Conservation (phyloP, 768 basidiomycete species). For the Boletus sensibilis region DNA sequence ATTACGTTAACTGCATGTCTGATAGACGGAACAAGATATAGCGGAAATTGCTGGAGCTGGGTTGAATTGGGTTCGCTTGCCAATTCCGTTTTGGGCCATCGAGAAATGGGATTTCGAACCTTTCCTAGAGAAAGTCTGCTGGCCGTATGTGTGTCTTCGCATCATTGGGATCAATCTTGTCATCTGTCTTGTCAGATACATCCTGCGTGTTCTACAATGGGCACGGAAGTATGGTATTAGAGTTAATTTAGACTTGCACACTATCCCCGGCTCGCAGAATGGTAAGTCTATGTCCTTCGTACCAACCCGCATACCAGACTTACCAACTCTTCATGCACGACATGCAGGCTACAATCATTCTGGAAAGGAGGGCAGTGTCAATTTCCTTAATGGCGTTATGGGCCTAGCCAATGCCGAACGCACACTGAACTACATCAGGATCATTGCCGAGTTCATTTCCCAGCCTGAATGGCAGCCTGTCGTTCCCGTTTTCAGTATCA, state of each 20-base stretch:
- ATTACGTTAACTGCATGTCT: not conserved
- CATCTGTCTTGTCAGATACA: constrained; percentile 47
- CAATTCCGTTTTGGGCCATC: constrained; percentile 85
- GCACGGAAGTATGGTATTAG: constrained; percentile 88
- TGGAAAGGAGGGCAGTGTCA: constrained; percentile 60
- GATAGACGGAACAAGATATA: constrained; percentile 84
- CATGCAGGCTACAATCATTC: constrained; percentile 53
- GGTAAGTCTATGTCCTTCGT: constrained; percentile 35
- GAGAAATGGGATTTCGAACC: constrained; percentile 75
- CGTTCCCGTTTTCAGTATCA: constrained; percentile 57
- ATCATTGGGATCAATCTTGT: constrained; percentile 1
- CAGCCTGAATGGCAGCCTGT: constrained; percentile 71
- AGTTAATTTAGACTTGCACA: constrained; percentile 77
- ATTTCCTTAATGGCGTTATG: constrained; percentile 72
- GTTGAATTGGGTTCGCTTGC: constrained; percentile 79
- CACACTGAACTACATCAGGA: constrained; percentile 71
- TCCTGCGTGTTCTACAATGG: constrained; percentile 75
- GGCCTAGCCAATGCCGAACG: constrained; percentile 84
- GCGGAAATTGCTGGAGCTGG: constrained; percentile 88
- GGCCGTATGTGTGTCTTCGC: constrained; percentile 51
- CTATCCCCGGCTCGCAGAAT: constrained; percentile 78
- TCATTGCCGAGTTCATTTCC: constrained; percentile 76
- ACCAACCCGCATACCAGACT: not conserved
- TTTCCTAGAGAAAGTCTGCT: constrained; percentile 68
- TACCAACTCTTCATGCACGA: not conserved